These are phyloP conservation scores for Cinnamomum chago DNA, from an alignment of 164 flowering plant species.

Conservation along the genomic window DNA sequence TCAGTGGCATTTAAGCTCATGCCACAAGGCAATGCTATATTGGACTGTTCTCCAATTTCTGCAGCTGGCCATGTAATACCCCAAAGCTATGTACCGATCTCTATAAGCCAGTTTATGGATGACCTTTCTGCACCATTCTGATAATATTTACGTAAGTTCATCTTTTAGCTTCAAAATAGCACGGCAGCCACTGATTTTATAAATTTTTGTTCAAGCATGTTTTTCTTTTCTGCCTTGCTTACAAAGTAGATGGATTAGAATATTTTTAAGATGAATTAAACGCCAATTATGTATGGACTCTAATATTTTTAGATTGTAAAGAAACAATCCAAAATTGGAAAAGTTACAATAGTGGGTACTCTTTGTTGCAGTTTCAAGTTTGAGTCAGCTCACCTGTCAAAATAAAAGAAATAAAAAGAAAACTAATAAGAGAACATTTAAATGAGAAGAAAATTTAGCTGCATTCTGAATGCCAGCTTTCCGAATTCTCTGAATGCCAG, in stretches of 20 bases:
- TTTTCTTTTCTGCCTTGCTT: background rate
- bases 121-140: conserved; percentile 64
- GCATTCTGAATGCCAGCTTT: too few species aligned
- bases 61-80: conserved; percentile 93
- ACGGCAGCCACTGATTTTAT: background rate
- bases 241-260: background rate
- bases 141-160: conserved; percentile 52
- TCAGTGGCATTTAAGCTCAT: conserved; percentile 84
- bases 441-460: background rate
- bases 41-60: conserved; percentile 84
- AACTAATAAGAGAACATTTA: too few species aligned
- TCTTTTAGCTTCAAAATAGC: background rate
- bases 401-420: too few species aligned
- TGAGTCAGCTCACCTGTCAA: too few species aligned
- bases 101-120: conserved; percentile 97
- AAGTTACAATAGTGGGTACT: too few species aligned
- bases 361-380: too few species aligned
- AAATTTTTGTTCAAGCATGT: background rate
- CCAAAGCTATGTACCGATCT: conserved; percentile 78
- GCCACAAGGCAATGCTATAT: conserved; percentile 85
- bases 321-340: too few species aligned
- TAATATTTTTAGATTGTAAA: too few species aligned
- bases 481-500: too few species aligned
- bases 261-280: background rate
- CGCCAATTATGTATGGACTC: background rate